Evolutionary conservation across 306 rosid species (phyloP).

Genomic region (Gastrolobium bilobum): DNA sequence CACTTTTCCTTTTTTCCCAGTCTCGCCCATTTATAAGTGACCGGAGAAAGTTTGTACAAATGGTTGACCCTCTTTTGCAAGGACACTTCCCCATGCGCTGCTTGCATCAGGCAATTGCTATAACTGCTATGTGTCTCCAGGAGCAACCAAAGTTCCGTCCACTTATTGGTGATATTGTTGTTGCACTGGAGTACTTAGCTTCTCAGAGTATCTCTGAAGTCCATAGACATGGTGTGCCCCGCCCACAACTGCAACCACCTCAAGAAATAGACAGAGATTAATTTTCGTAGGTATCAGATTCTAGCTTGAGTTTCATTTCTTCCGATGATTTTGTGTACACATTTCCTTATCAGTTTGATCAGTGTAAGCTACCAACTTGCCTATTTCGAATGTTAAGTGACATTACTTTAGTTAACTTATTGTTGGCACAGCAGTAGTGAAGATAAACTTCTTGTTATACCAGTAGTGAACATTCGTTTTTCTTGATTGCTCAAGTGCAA

Average conservation of each 20-base stretch:
- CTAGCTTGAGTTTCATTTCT: slow-evolving; percentile 57
- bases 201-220: slow-evolving; percentile 63
- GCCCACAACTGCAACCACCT: slow-evolving; percentile 48
- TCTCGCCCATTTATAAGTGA: slow-evolving; percentile 67
- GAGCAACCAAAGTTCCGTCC: slow-evolving; percentile 94
- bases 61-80: slow-evolving; percentile 83
- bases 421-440: slow-evolving; percentile 37
- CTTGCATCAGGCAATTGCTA: slow-evolving; percentile 95
- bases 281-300: slow-evolving; percentile 46
- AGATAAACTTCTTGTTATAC: slow-evolving; percentile 32
- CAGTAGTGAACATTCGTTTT: slow-evolving; percentile 33
- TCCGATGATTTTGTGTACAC: slow-evolving; percentile 48
- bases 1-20: slow-evolving; percentile 45
- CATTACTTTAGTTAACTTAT: slow-evolving; percentile 31
- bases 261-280: slow-evolving; percentile 45
- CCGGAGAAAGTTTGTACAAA: slow-evolving; percentile 51
- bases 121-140: slow-evolving; percentile 96
- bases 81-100: slow-evolving; percentile 82
- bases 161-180: slow-evolving; percentile 83
- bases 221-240: slow-evolving; percentile 30
- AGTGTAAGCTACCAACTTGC: slow-evolving; percentile 55
- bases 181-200: slow-evolving; percentile 90
- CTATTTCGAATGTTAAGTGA: slow-evolving; percentile 35
- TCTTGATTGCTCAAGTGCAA: slow-evolving; percentile 37
- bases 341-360: slow-evolving; percentile 41